These are phyloP conservation scores for Penicillium polonicum DNA, from an alignment of 2,329 filamentous ascomycete genomes.

Conservation along the genomic window DNA sequence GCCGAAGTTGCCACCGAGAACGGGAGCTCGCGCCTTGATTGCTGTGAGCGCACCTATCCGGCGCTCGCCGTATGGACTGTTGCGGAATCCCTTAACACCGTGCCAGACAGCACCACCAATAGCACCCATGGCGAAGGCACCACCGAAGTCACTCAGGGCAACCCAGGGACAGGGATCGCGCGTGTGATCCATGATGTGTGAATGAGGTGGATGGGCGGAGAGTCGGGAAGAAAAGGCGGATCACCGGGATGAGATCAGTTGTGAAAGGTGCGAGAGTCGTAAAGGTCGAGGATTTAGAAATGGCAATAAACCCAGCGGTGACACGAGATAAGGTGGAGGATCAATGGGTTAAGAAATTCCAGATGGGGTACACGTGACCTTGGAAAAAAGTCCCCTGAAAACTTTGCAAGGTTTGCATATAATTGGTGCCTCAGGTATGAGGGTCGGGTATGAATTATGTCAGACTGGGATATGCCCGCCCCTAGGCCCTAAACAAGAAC, in stretches of 20 bases:
- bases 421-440: not conserved
- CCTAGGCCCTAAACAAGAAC: too few relatives aligned
- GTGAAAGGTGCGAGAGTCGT: not conserved
- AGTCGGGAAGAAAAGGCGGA: not conserved
- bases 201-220: not conserved
- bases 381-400: not conserved
- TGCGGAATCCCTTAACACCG: conserved; percentile 91
- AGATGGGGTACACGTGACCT: conserved; percentile 1
- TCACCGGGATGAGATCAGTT: not conserved
- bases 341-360: not conserved
- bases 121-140: conserved; percentile 93
- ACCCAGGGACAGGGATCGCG: conserved; percentile 97
- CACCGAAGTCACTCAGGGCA: conserved; percentile 94
- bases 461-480: too few relatives aligned
- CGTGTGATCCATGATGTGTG: conserved; percentile 76
- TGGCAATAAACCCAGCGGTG: not conserved
- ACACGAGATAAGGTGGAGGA: not conserved
- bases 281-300: not conserved
- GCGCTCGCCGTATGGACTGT: conserved; percentile 87
- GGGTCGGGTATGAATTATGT: too few relatives aligned
- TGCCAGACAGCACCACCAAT: conserved; percentile 89
- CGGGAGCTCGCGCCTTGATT: conserved; percentile 94
- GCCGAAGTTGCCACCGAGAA: conserved; percentile 95
- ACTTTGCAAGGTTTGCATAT: not conserved
- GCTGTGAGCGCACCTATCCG: conserved; percentile 94